Percentiles rank a stretch among this genome's conserved stretches.
Evolutionary conservation across 495 filamentous ascomycete genomes (phyloP).

Genomic region (Penicillium fimorum): DNA sequence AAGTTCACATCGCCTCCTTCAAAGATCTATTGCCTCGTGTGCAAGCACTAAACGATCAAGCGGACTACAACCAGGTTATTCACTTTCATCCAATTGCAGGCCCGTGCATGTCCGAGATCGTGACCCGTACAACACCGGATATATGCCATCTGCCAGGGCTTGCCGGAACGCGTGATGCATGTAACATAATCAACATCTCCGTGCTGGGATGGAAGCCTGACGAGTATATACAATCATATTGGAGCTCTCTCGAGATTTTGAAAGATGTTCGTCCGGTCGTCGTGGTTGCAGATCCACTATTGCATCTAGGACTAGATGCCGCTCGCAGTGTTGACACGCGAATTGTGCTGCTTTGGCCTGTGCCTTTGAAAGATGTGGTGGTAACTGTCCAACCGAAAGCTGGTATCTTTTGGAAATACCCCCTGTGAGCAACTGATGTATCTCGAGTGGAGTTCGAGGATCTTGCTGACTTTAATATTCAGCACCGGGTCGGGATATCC

Average conservation of each 20-base stretch:
- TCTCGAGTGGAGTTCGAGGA: background rate
- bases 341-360: slow-evolving; percentile 36
- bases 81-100: slow-evolving; percentile 47
- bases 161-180: slow-evolving; percentile 36
- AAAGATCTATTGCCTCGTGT: slow-evolving; percentile 30
- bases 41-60: slow-evolving; percentile 31
- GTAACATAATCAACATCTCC: slow-evolving; percentile 34
- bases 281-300: slow-evolving; percentile 50
- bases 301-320: slow-evolving; percentile 51
- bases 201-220: slow-evolving; percentile 45
- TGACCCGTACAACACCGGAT: slow-evolving; percentile 36
- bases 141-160: slow-evolving; percentile 40
- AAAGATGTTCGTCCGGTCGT: slow-evolving; percentile 38
- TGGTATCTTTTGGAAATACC: slow-evolving; percentile 44
- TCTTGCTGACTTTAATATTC: slow-evolving; percentile 8
- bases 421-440: slow-evolving; percentile 32
- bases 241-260: slow-evolving; percentile 45
- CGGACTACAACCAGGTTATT: slow-evolving; percentile 11
- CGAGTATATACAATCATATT: slow-evolving; percentile 50
- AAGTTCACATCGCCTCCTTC: slow-evolving; percentile 56
- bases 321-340: slow-evolving; percentile 32
- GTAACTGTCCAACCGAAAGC: slow-evolving; percentile 35
- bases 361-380: slow-evolving; percentile 42
- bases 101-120: slow-evolving; percentile 41
- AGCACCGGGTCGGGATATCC: slow-evolving; percentile 48